A percentile compares a stretch with the other conserved stretches of the same genome.
These are phyloP conservation scores for Fonsecaea pugnacius DNA, from an alignment of 2,329 filamentous ascomycete species.

Conservation along the genomic window DNA sequence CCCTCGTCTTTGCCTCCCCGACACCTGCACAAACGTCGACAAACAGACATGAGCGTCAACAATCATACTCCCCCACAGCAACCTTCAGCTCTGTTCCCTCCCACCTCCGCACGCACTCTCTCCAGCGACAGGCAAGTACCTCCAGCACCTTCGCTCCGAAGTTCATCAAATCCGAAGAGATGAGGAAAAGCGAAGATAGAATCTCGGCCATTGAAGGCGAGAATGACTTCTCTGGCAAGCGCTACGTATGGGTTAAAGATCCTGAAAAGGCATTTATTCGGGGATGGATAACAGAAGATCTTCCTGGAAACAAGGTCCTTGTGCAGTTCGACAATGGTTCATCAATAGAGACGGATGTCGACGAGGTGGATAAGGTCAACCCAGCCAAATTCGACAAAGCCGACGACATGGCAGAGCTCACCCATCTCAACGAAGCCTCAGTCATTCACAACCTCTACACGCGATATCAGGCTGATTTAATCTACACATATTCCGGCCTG, in stretches of 20 bases:
- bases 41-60: constrained; percentile 68
- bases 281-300: constrained; percentile 87
- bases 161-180: constrained; percentile 88
- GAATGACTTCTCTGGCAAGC: constrained; percentile 97
- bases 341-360: constrained; percentile 82
- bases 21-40: constrained; percentile 47
- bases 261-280: constrained; percentile 84
- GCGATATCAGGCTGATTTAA: constrained; percentile 92
- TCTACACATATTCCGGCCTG: constrained; percentile 95
- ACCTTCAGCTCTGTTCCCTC: constrained; percentile 50
- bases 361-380: constrained; percentile 97
- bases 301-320: constrained; percentile 68
- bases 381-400: constrained; percentile 99
- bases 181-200: constrained; percentile 61
- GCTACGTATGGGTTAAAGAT: constrained; percentile 97
- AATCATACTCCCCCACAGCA: constrained; percentile 67
- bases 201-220: constrained; percentile 85
- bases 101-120: constrained; percentile 54
- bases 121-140: constrained; percentile 68
- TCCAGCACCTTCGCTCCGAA: constrained; percentile 87
- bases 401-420: constrained; percentile 98
- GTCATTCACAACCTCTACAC: constrained; percentile 96
- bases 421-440: constrained; percentile 95
- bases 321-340: constrained; percentile 94
- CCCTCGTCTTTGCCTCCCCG: constrained; percentile 70